A percentile compares a stretch with the other conserved stretches of the same genome.
phyloP scores from a whole-genome alignment of 2,329 filamentous ascomycete species.

The Alternaria gansuensis region DNA sequence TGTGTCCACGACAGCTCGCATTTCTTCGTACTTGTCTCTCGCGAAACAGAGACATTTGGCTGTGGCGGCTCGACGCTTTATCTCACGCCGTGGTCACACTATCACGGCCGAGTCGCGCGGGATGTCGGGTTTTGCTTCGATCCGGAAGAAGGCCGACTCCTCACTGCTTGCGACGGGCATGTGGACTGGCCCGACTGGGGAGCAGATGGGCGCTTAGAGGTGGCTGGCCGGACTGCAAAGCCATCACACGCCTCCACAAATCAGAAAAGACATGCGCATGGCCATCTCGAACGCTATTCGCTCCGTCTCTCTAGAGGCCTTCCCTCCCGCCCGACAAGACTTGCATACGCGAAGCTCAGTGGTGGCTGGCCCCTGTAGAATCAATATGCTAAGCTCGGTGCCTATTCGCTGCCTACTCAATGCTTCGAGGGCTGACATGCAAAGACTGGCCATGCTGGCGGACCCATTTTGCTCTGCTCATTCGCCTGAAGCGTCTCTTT shows the following conservation, averaged over 20 bases:
- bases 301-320: slow-evolving; percentile 35
- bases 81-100: slow-evolving; percentile 44
- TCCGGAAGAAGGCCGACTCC: slow-evolving; percentile 2
- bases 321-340: slow-evolving; percentile 37
- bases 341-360: slow-evolving; percentile 41
- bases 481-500: slow-evolving; percentile 30
- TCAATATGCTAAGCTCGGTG: slow-evolving; percentile 40
- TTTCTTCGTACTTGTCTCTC: slow-evolving; percentile 1
- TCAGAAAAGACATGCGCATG: slow-evolving; percentile 25
- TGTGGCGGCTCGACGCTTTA: slow-evolving; percentile 17
- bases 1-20: slow-evolving; percentile 13
- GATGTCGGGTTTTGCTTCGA: slow-evolving; percentile 8
- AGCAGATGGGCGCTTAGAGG: slow-evolving; percentile 45
- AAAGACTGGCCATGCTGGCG: slow-evolving; percentile 37
- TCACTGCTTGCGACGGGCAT: slow-evolving; percentile 18
- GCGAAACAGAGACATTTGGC: background rate
- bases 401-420: slow-evolving; percentile 41
- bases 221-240: slow-evolving; percentile 33
- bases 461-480: slow-evolving; percentile 27
- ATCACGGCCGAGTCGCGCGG: slow-evolving; percentile 35
- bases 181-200: slow-evolving; percentile 23
- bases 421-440: slow-evolving; percentile 43
- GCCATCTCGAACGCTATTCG: slow-evolving; percentile 30
- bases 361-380: slow-evolving; percentile 39
- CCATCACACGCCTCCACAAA: slow-evolving; percentile 39